Evolutionary conservation across 805 yeast genomes (phyloP), one percentile per base, ranked within the genome.

Genomic region (Ogataea saltuana): DNA sequence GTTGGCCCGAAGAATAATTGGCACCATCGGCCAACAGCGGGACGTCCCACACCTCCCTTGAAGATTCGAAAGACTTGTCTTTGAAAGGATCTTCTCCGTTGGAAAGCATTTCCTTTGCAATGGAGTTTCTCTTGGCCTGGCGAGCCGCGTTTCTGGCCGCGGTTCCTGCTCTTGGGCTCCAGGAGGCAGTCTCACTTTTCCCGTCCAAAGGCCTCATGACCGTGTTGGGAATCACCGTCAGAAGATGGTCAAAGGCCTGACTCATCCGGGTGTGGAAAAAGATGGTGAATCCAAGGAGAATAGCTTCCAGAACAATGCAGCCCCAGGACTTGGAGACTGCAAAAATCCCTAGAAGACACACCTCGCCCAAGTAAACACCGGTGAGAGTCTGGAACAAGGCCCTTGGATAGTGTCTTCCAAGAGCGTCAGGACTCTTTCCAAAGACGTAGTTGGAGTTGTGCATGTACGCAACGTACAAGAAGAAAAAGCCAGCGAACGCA

Each of bases 281-380:
- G 4, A 76, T 75, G 0, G 97, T 88, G 51, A 74, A 64, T 7
- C 74, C 76, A 11, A 88, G 56, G 31, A 84, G 71, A 39, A 90
- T 71, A 1, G 80, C 81, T 62, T 85, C 87, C 41, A 91, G 66
- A 3, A 83, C 86, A 50, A 89, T 74, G 27, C 97, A 95, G 33
- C 97, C 98, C 97, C 97, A 91, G 31, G 95, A 85, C 71, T 88
- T 88, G 48, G 95, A 89, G 43, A 91, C 95, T 13, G 80, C 86
- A 61, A 88, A 90, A 43, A 93, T 65, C 42, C 97, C 97, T 41
- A 93, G 61, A 50, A 93, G 56, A 70, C 96, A 88, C 17, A 89
- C 67, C 65, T 91, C 90, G 29, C 96, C 96, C 33, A 91, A 63
- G 63, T 91, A 91, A 33, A 93, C 64, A 45, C 99, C 99, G 28